Evolutionary conservation across 306 rosid species (phyloP).

Genomic region (Trichosanthes cucumerina): DNA sequence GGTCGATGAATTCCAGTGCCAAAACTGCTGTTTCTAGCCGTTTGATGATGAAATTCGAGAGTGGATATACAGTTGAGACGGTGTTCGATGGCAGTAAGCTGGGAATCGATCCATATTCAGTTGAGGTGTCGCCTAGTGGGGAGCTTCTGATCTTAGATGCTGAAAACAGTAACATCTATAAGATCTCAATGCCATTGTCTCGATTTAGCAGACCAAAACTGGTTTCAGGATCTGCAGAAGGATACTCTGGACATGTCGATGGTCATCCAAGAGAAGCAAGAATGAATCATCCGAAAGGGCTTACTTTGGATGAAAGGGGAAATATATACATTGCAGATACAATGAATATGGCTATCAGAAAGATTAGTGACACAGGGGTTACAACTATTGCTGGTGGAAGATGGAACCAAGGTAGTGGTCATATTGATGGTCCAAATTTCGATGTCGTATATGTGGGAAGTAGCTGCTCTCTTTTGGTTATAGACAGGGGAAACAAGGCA

Average conservation of each 20-base stretch:
- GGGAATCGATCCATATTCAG: conserved; percentile 87
- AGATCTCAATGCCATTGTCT: conserved; percentile 63
- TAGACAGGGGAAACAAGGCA: conserved; percentile 91
- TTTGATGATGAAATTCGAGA: conserved; percentile 88
- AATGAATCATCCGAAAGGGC: conserved; percentile 86
- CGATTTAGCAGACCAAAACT: conserved; percentile 75
- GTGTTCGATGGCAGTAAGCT: conserved; percentile 85
- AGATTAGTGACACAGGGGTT: conserved; percentile 80
- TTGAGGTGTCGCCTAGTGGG: conserved; percentile 56
- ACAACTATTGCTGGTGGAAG: conserved; percentile 98
- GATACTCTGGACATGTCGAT: conserved; percentile 81
- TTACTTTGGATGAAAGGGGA: conserved; percentile 72
- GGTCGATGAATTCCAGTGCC: conserved; percentile 72
- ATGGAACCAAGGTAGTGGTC: conserved; percentile 71
- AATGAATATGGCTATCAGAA: conserved; percentile 90
- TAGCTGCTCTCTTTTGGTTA: conserved; percentile 83
- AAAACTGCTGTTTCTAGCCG: conserved; percentile 56
- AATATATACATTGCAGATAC: conserved; percentile 93
- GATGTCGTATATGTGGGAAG: conserved; percentile 63
- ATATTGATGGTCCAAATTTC: conserved; percentile 93
- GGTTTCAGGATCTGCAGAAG: conserved; percentile 86
- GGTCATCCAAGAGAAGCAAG: conserved; percentile 89
- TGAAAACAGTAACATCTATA: conserved; percentile 76
- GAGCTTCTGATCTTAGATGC: conserved; percentile 85
- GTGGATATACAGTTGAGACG: conserved; percentile 82